Evolutionary conservation across 495 filamentous ascomycete species (phyloP).

Genomic region (Annulohypoxylon maeteangense): DNA sequence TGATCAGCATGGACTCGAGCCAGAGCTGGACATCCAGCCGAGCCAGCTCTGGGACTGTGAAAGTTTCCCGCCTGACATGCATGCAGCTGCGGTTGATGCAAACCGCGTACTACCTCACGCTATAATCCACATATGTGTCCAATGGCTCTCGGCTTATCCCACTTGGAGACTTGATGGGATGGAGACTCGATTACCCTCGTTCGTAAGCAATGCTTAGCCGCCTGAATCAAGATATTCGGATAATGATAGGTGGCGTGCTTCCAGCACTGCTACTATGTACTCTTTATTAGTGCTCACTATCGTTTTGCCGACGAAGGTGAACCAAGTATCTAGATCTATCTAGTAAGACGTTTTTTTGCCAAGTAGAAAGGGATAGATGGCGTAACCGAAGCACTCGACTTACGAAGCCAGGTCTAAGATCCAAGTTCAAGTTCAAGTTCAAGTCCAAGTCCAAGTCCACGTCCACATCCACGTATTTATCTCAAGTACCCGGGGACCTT

Average conservation of each 20-base stretch:
- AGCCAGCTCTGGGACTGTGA: slow-evolving; percentile 34
- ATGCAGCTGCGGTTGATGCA: slow-evolving; percentile 45
- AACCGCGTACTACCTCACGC: slow-evolving; percentile 43
- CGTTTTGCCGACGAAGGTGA: slow-evolving; percentile 15
- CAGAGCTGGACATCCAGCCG: slow-evolving; percentile 45
- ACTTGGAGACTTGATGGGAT: slow-evolving; percentile 4
- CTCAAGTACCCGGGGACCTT: too few species aligned
- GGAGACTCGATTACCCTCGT: slow-evolving; percentile 19
- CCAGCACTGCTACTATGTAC: neutral
- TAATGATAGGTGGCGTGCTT: slow-evolving; percentile 32
- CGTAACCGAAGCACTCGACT: slow-evolving; percentile 23
- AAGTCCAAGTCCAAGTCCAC: neutral
- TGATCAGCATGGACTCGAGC: slow-evolving; percentile 39
- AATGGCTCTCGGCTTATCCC: slow-evolving; percentile 37
- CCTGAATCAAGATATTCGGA: slow-evolving; percentile 32
- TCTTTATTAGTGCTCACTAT: slow-evolving; percentile 24
- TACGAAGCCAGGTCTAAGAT: slow-evolving; percentile 10
- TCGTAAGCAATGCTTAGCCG: slow-evolving; percentile 41
- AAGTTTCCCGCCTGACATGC: slow-evolving; percentile 43
- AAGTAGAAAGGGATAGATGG: slow-evolving; percentile 25
- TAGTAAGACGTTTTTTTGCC: slow-evolving; percentile 16
- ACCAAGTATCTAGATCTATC: slow-evolving; percentile 5
- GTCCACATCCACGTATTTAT: neutral
- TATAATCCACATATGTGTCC: slow-evolving; percentile 39
- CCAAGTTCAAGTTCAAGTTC: neutral